Evolutionary conservation across 768 basidiomycete species (phyloP), one percentile per base, ranked within the genome.

Genomic region (Leccinum rimulosum): DNA sequence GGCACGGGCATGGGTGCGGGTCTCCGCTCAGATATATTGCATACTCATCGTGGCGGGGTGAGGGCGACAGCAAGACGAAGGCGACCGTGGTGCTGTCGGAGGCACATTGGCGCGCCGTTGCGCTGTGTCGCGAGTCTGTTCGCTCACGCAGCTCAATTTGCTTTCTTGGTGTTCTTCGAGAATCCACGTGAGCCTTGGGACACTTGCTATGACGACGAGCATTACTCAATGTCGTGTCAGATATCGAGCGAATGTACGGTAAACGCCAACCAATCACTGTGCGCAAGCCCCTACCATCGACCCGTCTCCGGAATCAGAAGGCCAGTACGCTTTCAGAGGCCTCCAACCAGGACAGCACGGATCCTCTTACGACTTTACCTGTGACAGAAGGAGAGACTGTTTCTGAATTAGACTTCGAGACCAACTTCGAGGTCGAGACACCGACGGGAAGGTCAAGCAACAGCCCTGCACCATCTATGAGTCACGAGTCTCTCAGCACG

Each of bases 71-170:
- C n/a, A n/a, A n/a, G n/a, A n/a, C n/a, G n/a, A n/a, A n/a, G n/a
- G n/a, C n/a, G n/a, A n/a, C n/a, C n/a, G n/a, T n/a, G n/a, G n/a
- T n/a, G n/a, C n/a, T n/a, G n/a, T n/a, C n/a, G n/a, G n/a, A n/a
- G n/a, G n/a, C n/a, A n/a, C n/a, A n/a, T n/a, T n/a, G n/a, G n/a
- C n/a, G n/a, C n/a, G n/a, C n/a, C n/a, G n/a, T n/a, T n/a, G n/a
- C n/a, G n/a, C n/a, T n/a, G n/a, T n/a, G n/a, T 98, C 68, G 92
- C 88, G 61, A 95, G 92, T 64, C 83, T 99, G n/a, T 87, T 87
- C 2, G 95, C 91, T 0, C 97, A 99, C 67, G 92, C 95, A 0
- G 91, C 92, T 17, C 97, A 99, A 66, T 99, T 99, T 72, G 94
- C 88, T 2, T 99, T 99, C 82, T 79, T 99, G 54, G 81, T 95